phyloP scores from a whole-genome alignment of 2,329 filamentous ascomycete genomes.

The Herpotrichia juniperi region DNA sequence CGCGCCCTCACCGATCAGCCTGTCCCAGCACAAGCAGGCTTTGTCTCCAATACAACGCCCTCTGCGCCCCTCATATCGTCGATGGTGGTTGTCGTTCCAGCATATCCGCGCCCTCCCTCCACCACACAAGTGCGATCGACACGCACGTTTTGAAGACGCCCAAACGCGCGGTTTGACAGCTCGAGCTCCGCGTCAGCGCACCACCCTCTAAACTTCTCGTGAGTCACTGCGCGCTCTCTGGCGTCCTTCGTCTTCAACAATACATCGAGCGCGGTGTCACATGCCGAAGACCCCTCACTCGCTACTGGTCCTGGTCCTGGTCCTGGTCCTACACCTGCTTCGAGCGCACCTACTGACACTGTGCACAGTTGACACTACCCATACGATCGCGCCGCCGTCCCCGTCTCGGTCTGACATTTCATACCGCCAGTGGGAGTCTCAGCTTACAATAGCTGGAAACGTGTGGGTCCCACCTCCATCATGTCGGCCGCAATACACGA shows the following conservation, averaged over 20 bases:
- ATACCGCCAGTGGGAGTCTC: not conserved
- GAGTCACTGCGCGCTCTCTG: constrained; percentile 1
- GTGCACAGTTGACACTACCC: not conserved
- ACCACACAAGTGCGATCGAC: constrained; percentile 15
- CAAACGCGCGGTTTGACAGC: constrained; percentile 11
- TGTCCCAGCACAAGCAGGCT: not conserved
- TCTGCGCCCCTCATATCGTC: not conserved
- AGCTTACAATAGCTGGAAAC: not conserved
- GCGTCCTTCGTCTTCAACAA: not conserved
- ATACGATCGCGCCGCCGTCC: not conserved
- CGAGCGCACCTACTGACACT: not conserved
- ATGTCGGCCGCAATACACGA: constrained; percentile 68
- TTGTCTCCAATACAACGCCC: not conserved
- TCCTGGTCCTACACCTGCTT: not conserved
- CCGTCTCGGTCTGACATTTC: not conserved
- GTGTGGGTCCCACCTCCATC: constrained; percentile 8
- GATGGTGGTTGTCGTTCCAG: constrained; percentile 21
- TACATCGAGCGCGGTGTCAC: constrained; percentile 1
- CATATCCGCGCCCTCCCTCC: constrained; percentile 11
- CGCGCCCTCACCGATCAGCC: constrained; percentile 7
- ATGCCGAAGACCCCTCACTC: constrained; percentile 12
- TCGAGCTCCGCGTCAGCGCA: not conserved
- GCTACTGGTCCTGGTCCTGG: not conserved
- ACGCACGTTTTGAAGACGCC: constrained; percentile 11
- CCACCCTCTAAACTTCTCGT: not conserved